Evolutionary conservation across 805 yeast genomes (phyloP).

Genomic region (Metschnikowia henanensis): DNA sequence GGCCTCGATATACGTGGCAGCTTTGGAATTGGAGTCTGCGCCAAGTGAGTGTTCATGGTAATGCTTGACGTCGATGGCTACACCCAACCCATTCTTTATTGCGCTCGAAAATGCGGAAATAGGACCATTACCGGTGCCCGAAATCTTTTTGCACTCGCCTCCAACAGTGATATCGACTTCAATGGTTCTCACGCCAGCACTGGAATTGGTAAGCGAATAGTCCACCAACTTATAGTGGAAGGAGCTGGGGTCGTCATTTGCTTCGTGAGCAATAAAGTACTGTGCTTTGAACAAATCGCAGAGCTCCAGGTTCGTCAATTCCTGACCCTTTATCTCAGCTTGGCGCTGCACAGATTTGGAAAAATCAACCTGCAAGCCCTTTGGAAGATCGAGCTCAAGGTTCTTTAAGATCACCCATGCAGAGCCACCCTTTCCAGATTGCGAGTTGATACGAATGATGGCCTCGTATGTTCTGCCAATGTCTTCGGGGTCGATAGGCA

Average conservation of each 20-base stretch:
- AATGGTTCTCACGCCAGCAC: constrained; percentile 41
- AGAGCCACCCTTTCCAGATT: constrained; percentile 87
- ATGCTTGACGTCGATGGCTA: constrained; percentile 58
- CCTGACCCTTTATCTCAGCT: constrained; percentile 73
- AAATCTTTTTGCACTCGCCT: constrained; percentile 27
- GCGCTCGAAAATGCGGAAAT: constrained; percentile 66
- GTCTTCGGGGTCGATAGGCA: constrained; percentile 83
- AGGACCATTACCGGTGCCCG: constrained; percentile 81
- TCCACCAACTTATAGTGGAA: constrained; percentile 41
- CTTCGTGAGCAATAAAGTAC: constrained; percentile 46
- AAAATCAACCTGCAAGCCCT: constrained; percentile 76
- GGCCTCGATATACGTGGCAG: constrained; percentile 66
- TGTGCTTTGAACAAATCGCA: constrained; percentile 62
- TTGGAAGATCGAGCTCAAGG: constrained; percentile 78
- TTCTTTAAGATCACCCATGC: constrained; percentile 81
- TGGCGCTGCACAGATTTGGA: constrained; percentile 66
- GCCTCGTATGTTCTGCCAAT: constrained; percentile 91
- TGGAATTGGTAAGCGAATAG: constrained; percentile 45
- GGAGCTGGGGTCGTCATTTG: constrained; percentile 19
- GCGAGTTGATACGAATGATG: constrained; percentile 86
- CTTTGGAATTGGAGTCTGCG: constrained; percentile 64
- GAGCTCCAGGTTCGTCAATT: constrained; percentile 63
- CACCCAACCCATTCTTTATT: constrained; percentile 37
- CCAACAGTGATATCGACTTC: constrained; percentile 50
- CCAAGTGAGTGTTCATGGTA: constrained; percentile 85